Evolutionary conservation across 352 stramenopile species (phyloP).

Genomic region (Phytopythium vexans): DNA sequence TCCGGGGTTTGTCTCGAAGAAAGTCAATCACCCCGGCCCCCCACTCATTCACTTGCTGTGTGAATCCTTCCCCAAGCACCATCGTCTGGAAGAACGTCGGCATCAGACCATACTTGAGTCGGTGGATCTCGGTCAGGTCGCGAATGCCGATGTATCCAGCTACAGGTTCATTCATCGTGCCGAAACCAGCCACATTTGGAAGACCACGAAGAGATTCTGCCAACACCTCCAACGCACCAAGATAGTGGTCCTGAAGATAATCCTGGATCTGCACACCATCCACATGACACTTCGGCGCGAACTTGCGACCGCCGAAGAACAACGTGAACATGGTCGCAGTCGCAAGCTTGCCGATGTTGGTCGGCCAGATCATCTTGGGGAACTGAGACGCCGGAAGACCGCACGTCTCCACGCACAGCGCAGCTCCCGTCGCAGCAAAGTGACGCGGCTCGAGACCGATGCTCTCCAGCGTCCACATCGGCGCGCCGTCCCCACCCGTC

Average conservation of each 20-base stretch:
- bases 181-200: conserved; percentile 52
- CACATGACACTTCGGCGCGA: conserved; percentile 34
- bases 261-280: conserved; percentile 37
- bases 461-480: conserved; percentile 74
- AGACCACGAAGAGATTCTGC: conserved; percentile 28
- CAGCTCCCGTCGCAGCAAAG: conserved; percentile 30
- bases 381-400: conserved; percentile 13
- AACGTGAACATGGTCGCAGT: conserved; percentile 61
- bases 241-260: conserved; percentile 48
- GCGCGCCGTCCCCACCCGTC: conserved; percentile 78
- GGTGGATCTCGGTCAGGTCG: too few species aligned
- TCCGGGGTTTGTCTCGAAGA: too few species aligned
- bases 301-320: conserved; percentile 49
- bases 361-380: conserved; percentile 59
- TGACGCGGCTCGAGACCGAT: conserved; percentile 52
- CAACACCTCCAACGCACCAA: conserved; percentile 30
- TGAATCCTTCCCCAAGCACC: conserved; percentile 19
- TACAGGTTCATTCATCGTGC: conserved; percentile 60
- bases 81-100: conserved; percentile 27
- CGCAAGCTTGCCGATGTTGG: conserved; percentile 47
- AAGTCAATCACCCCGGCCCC: too few species aligned
- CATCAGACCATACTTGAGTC: too few species aligned
- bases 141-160: too few species aligned
- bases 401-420: conserved; percentile 21
- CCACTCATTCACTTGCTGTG: too few species aligned